These are phyloP conservation scores for Piper longum DNA, from an alignment of 164 flowering plant genomes.

Conservation along the genomic window DNA sequence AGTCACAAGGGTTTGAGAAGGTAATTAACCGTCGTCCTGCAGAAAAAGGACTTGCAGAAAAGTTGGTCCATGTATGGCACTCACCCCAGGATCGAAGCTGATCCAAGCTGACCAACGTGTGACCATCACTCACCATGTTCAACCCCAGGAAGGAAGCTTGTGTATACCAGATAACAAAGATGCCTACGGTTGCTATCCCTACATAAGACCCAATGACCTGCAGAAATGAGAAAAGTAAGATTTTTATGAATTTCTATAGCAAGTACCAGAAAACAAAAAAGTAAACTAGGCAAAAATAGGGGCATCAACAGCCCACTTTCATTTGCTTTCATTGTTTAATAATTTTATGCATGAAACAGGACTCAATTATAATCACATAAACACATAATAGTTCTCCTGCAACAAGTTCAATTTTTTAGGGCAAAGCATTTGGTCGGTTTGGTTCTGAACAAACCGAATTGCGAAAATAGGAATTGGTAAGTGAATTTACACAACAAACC, in stretches of 20 bases:
- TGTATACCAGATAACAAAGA: conserved; percentile 82
- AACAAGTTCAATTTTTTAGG: too few species aligned
- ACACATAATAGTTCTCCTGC: too few species aligned
- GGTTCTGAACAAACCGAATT: too few species aligned
- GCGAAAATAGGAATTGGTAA: too few species aligned
- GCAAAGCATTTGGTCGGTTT: too few species aligned
- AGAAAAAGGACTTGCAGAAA: conserved; percentile 46
- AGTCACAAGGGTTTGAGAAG: conserved; percentile 73
- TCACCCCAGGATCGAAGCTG: conserved; percentile 78
- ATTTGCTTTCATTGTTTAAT: too few species aligned
- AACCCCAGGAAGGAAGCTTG: conserved; percentile 68
- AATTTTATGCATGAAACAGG: too few species aligned
- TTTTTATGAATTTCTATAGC: background rate
- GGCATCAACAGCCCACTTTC: too few species aligned
- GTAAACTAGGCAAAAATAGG: too few species aligned
- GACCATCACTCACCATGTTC: conserved; percentile 59
- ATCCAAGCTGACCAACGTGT: conserved; percentile 54
- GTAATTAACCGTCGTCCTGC: conserved; percentile 31
- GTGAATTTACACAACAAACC: too few species aligned
- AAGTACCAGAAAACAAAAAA: background rate
- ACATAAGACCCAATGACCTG: conserved; percentile 91
- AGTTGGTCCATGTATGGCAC: conserved; percentile 64
- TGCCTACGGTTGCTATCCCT: conserved; percentile 80
- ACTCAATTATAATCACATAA: too few species aligned
- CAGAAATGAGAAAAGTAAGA: conserved; percentile 1